phyloP scores from a whole-genome alignment of 768 basidiomycete genomes.

The Goffeauzyma gilvescens region DNA sequence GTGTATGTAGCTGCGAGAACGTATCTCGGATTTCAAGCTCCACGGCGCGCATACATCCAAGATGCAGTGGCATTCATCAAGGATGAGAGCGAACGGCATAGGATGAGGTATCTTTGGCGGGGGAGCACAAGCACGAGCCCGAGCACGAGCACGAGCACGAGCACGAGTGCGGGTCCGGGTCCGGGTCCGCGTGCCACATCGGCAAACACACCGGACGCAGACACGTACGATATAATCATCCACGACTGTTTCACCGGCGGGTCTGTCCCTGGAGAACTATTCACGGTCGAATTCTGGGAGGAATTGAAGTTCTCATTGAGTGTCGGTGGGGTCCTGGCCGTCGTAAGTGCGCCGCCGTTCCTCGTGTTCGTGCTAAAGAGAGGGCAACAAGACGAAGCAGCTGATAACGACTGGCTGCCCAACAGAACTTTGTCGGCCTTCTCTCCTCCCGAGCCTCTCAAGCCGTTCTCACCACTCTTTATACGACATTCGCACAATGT shows the following conservation, averaged over 20 bases:
- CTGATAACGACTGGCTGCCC: background rate
- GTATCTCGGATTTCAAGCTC: slow-evolving; percentile 59
- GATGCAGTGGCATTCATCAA: slow-evolving; percentile 59
- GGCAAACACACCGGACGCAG: too few species aligned
- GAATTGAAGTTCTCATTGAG: slow-evolving; percentile 47
- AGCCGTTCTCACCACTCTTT: slow-evolving; percentile 51
- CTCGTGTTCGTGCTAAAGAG: background rate
- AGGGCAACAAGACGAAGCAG: too few species aligned
- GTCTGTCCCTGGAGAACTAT: slow-evolving; percentile 66
- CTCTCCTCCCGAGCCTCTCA: slow-evolving; percentile 44
- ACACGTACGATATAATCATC: slow-evolving; percentile 44
- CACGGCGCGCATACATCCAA: slow-evolving; percentile 47
- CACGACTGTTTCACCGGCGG: slow-evolving; percentile 94
- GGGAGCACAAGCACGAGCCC: too few species aligned
- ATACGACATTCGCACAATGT: slow-evolving; percentile 54
- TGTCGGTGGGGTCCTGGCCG: slow-evolving; percentile 55
- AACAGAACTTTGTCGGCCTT: slow-evolving; percentile 67
- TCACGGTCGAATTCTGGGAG: slow-evolving; percentile 65
- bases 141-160: too few species aligned
- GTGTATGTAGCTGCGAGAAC: slow-evolving; percentile 64
- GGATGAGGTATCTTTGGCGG: too few species aligned
- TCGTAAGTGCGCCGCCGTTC: slow-evolving; percentile 56
- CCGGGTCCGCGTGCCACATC: too few species aligned
- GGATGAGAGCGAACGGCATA: too few species aligned
- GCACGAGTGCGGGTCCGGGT: slow-evolving; percentile 22